phyloP scores from a whole-genome alignment of 768 basidiomycete species.

The Tricholoma terreum region DNA sequence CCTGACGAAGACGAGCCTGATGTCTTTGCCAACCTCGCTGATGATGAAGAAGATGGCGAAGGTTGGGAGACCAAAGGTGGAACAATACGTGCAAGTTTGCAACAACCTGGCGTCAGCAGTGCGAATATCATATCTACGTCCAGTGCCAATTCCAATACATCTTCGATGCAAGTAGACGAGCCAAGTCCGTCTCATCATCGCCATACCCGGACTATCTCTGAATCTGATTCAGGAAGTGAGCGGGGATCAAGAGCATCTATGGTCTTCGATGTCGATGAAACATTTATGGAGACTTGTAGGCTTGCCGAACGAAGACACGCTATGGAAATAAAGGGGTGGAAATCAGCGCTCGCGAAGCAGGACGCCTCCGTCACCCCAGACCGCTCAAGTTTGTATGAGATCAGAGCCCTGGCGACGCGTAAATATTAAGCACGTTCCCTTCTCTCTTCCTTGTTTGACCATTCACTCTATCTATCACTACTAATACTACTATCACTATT shows the following conservation, averaged over 20 bases:
- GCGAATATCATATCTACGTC: constrained; percentile 26
- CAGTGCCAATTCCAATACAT: constrained; percentile 20
- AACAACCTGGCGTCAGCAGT: constrained; percentile 27
- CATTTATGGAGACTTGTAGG: constrained; percentile 68
- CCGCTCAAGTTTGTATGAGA: constrained; percentile 72
- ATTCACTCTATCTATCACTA: constrained; percentile 7
- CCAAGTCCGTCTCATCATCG: constrained; percentile 58
- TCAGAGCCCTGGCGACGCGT: constrained; percentile 82
- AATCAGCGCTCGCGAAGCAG: constrained; percentile 32
- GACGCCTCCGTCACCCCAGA: constrained; percentile 47
- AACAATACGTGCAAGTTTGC: constrained; percentile 69
- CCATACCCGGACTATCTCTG: constrained; percentile 65
- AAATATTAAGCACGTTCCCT: constrained; percentile 51
- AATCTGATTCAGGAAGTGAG: constrained; percentile 77
- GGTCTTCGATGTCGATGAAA: constrained; percentile 73
- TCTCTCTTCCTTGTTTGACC: constrained; percentile 8
- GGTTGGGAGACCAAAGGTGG: constrained; percentile 72
- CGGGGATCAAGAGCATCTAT: constrained; percentile 79
- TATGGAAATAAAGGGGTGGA: constrained; percentile 84
- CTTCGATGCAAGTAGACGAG: constrained; percentile 33
- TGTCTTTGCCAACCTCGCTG: constrained; percentile 89
- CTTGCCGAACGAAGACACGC: constrained; percentile 81
- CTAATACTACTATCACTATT: constrained; percentile 13
- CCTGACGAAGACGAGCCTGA: constrained; percentile 94
- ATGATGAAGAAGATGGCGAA: constrained; percentile 82